Evolutionary conservation across 257 asterid genomes (phyloP).

Genomic region (Solanum tarapatanum): DNA sequence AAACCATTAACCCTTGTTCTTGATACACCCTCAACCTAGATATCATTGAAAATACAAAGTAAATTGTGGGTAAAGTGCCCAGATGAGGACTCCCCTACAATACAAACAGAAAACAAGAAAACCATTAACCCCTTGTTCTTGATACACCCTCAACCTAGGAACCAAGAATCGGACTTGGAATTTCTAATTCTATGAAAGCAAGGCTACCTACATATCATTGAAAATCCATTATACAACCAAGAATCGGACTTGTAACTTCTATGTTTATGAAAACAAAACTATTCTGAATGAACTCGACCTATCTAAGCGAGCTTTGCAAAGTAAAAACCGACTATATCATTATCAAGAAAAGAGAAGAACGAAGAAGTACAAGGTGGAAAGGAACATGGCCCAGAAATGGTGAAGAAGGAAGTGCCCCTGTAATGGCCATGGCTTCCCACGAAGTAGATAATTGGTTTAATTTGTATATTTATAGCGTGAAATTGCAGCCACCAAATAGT

Average conservation of each 20-base stretch:
- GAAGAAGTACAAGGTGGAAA: conserved; percentile 30
- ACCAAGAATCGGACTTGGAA: neutral
- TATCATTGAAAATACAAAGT: conserved; percentile 3
- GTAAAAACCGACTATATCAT: neutral
- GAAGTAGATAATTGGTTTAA: neutral
- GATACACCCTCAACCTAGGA: neutral
- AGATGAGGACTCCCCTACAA: conserved; percentile 31
- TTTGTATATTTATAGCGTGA: neutral
- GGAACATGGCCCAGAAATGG: conserved; percentile 49
- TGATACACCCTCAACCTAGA: neutral
- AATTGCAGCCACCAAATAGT: neutral
- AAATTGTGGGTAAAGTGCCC: conserved; percentile 7
- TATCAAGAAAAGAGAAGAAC: neutral
- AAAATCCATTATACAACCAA: neutral
- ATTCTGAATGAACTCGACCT: neutral
- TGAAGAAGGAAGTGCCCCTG: conserved; percentile 51
- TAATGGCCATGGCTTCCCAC: neutral
- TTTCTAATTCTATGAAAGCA: neutral
- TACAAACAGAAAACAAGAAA: neutral
- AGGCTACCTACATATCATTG: neutral
- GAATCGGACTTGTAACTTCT: neutral
- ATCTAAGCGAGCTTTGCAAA: neutral
- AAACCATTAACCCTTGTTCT: neutral
- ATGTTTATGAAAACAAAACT: neutral
- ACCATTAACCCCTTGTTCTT: neutral